These are phyloP conservation scores for Coelastrella sp. DNA, from an alignment of 139 green algal species.

Conservation along the genomic window DNA sequence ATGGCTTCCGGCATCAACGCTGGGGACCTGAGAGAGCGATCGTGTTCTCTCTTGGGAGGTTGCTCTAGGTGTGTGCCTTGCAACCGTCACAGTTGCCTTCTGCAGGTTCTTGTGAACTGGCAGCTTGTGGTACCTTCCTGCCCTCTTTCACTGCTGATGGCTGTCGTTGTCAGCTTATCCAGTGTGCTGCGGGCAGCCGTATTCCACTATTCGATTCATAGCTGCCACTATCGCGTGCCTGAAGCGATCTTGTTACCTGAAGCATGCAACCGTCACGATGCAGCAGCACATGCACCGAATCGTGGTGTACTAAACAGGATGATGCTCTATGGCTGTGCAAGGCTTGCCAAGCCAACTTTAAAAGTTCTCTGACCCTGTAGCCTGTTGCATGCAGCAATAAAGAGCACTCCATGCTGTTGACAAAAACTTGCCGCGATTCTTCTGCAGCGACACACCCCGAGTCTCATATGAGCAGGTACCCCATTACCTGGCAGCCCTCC, in stretches of 20 bases:
- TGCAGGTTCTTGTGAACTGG: neutral
- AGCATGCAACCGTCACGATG: too few relatives aligned
- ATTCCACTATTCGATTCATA: too few relatives aligned
- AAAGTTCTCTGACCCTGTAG: neutral
- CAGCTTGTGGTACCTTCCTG: neutral
- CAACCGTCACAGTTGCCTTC: too few relatives aligned
- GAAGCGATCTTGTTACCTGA: too few relatives aligned
- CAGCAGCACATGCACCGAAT: too few relatives aligned
- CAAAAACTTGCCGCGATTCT: neutral
- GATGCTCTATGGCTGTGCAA: too few relatives aligned
- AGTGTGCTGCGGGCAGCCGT: too few relatives aligned
- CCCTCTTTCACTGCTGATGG: too few relatives aligned
- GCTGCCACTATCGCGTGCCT: too few relatives aligned
- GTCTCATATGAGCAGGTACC: slow-evolving; percentile 55
- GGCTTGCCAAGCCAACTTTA: too few relatives aligned
- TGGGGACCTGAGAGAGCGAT: neutral
- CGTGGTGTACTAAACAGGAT: too few relatives aligned
- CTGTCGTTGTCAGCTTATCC: too few relatives aligned
- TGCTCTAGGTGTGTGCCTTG: slow-evolving; percentile 22
- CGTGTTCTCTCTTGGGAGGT: slow-evolving; percentile 29
- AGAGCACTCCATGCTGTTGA: neutral
- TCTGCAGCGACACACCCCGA: slow-evolving; percentile 65
- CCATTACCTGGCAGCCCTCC: slow-evolving; percentile 57
- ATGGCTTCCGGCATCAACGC: neutral
- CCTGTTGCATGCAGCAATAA: neutral